These are phyloP conservation scores for Nymphaea colorata DNA, from an alignment of 164 flowering plant species.

Conservation along the genomic window DNA sequence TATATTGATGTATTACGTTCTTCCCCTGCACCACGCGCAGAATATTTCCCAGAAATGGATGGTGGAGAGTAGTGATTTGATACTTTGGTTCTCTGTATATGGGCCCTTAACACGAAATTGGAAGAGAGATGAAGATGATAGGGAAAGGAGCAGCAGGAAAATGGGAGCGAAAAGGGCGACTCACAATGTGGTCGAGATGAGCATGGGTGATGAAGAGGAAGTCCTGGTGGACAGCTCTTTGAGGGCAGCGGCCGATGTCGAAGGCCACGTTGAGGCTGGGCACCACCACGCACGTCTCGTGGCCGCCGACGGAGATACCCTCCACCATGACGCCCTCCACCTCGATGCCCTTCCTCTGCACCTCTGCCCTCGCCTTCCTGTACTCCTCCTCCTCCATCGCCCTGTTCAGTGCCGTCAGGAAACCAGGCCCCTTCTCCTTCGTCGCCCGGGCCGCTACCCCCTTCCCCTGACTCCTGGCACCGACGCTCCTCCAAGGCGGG, in stretches of 20 bases:
- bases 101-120: not conserved
- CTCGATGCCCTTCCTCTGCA: conserved; percentile 48
- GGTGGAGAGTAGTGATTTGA: not conserved
- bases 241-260: conserved; percentile 78
- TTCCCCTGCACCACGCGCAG: not conserved
- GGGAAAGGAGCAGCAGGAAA: not conserved
- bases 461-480: not conserved
- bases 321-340: conserved; percentile 63
- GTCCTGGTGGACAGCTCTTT: conserved; percentile 25
- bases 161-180: conserved; percentile 5
- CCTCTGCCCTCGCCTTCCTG: conserved; percentile 75
- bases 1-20: too few species aligned
- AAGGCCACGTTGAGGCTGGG: conserved; percentile 79
- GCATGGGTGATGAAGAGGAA: conserved; percentile 83
- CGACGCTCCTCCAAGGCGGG: not conserved
- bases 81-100: too few species aligned
- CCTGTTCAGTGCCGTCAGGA: conserved; percentile 44
- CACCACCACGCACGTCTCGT: conserved; percentile 80
- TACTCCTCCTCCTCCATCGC: conserved; percentile 79
- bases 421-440: conserved; percentile 27
- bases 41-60: not conserved
- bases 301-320: conserved; percentile 81
- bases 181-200: conserved; percentile 95
- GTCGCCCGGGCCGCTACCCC: not conserved
- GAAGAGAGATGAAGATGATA: not conserved